Base-by-base conservation (phyloP, 768 basidiomycete species). In the Mycena polygramma region DNA sequence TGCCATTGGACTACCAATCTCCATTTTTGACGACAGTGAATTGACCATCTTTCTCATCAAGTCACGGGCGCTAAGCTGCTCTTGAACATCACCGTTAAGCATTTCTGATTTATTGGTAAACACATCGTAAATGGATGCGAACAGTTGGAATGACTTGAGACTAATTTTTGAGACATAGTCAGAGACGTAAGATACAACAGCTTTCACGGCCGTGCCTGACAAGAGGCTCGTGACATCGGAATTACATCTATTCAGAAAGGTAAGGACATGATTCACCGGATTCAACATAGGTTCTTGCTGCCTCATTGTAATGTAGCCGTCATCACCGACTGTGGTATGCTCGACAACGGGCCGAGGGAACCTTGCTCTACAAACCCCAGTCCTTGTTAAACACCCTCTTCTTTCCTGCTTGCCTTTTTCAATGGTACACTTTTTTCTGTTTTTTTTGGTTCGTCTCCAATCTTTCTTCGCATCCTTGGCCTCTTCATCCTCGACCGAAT, bases 131-230 rank as follows among this genome's bases (percentile, higher is more conserved):
- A 62, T 46, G 1, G 60, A 62, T 1, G 48, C 60, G 30, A 62
- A 62, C n/a, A 36, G 35, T 20, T 62, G 60, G 48, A 51, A 62
- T 26, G 60, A 49, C 22, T 62, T 62, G 2, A 62, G 17, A 1
- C 35, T 30, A 4, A 62, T 1, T 30, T 60, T 46, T 10, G 58
- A 45, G 2, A 60, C 26, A 20, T 60, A 60, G 35, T 60, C 58
- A 1, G 59, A 61, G 11, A 61, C 59, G 15, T 61, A 61, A 2
- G 59, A 61, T 1, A 61, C 13, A 1, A 61, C 45, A 30, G 59
- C 59, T 7, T 61, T 61, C 14, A 61, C 59, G 0, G 60, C 22
- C 11, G 60, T 62, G 20, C 60, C 60, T 2, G 60, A 62, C 35
- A 62, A 17, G 14, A 60, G 11, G 30, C 58, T 60, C 14, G 58